Evolutionary conservation across 2,329 filamentous ascomycete genomes (phyloP).

Genomic region (Arachnomyces sp.): DNA sequence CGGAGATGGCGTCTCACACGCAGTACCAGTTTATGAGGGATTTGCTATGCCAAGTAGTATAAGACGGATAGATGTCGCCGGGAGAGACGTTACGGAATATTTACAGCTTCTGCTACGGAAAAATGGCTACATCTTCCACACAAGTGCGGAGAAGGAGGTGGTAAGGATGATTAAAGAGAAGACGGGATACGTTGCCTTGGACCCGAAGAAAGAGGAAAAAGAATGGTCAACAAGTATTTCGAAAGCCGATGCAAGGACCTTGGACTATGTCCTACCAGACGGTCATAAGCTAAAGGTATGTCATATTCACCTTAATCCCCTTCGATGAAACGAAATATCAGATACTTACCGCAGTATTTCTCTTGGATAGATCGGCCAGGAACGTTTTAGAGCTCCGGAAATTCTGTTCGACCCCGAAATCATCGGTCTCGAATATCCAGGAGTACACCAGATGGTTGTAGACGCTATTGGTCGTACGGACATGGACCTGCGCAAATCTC

Average conservation of each 20-base stretch:
- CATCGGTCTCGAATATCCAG: slow-evolving; percentile 92
- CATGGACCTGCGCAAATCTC: slow-evolving; percentile 84
- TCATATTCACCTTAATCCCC: background rate
- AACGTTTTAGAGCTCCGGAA: slow-evolving; percentile 91
- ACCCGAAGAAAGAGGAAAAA: slow-evolving; percentile 91
- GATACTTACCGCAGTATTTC: slow-evolving; percentile 7
- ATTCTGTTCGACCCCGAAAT: slow-evolving; percentile 97
- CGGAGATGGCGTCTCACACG: slow-evolving; percentile 93
- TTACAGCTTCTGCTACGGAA: slow-evolving; percentile 86
- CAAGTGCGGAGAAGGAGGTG: slow-evolving; percentile 98
- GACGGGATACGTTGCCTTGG: slow-evolving; percentile 80
- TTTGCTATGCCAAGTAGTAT: slow-evolving; percentile 96
- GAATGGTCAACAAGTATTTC: slow-evolving; percentile 71
- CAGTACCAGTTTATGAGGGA: slow-evolving; percentile 94
- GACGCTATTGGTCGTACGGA: slow-evolving; percentile 93
- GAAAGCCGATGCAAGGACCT: slow-evolving; percentile 69
- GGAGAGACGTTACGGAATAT: slow-evolving; percentile 91
- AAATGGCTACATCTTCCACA: slow-evolving; percentile 90
- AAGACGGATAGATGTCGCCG: slow-evolving; percentile 89
- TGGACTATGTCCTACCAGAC: slow-evolving; percentile 86
- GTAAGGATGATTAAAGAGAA: slow-evolving; percentile 95
- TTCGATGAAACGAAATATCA: background rate
- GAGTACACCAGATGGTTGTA: slow-evolving; percentile 95
- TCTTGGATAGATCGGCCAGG: slow-evolving; percentile 66
- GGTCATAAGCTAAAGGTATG: slow-evolving; percentile 83